phyloP scores from a whole-genome alignment of 768 basidiomycete genomes.

The Lactarius vividus region DNA sequence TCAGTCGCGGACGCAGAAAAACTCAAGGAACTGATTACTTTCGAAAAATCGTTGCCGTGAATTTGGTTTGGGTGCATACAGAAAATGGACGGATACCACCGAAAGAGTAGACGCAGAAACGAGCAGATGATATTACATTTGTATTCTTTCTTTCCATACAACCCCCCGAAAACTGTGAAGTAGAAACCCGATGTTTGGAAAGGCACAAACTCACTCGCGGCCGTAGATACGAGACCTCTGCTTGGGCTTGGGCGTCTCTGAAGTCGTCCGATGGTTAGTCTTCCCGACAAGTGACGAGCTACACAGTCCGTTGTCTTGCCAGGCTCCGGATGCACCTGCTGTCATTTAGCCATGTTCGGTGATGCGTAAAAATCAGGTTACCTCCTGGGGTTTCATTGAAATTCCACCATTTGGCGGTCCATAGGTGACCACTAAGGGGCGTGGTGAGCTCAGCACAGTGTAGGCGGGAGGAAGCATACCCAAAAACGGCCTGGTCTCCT shows the following conservation, averaged over 20 bases:
- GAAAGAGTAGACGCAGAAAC: neutral
- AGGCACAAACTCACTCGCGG: neutral
- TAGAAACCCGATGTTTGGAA: neutral
- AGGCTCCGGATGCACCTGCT: constrained; percentile 32
- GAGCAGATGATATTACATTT: neutral
- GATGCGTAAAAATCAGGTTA: constrained; percentile 14
- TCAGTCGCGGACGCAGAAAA: constrained; percentile 27
- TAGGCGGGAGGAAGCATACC: constrained; percentile 32
- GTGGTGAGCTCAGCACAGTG: neutral
- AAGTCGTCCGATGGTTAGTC: constrained; percentile 6
- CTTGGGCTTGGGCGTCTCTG: neutral
- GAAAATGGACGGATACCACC: neutral
- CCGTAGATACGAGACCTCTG: neutral
- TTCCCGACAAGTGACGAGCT: constrained; percentile 14
- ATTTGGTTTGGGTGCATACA: neutral
- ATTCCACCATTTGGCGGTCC: constrained; percentile 51
- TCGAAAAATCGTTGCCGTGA: constrained; percentile 34
- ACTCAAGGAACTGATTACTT: constrained; percentile 33
- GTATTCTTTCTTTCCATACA: neutral
- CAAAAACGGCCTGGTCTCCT: constrained; percentile 41
- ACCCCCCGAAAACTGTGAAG: neutral
- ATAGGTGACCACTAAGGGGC: constrained; percentile 45
- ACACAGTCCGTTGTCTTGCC: constrained; percentile 39
- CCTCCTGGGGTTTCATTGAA: constrained; percentile 40
- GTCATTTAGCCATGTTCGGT: neutral